These are phyloP conservation scores for Aspergillus melleus DNA, from an alignment of 2,329 filamentous ascomycete species.

Conservation along the genomic window DNA sequence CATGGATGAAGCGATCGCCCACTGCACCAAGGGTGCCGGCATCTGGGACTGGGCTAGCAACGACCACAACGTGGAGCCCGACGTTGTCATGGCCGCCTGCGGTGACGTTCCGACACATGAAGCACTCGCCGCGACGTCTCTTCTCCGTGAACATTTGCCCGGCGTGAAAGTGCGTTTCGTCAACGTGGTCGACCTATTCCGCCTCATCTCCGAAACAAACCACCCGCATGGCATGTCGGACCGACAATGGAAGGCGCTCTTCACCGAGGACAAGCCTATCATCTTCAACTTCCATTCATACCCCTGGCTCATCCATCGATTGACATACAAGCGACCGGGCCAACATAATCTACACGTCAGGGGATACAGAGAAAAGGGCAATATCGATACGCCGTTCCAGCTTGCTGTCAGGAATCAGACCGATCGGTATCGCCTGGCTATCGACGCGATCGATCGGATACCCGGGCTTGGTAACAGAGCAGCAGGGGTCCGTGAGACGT, in stretches of 20 bases:
- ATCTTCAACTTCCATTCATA: constrained; percentile 87
- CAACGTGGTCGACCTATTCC: constrained; percentile 80
- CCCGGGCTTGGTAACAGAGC: constrained; percentile 63
- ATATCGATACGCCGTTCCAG: constrained; percentile 79
- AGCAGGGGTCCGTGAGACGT: constrained; percentile 60
- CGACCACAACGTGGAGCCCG: constrained; percentile 66
- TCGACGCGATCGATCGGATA: constrained; percentile 72
- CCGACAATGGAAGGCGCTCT: constrained; percentile 65
- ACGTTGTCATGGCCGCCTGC: constrained; percentile 73
- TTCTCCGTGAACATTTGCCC: constrained; percentile 70
- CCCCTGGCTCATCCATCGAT: constrained; percentile 74
- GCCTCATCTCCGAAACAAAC: constrained; percentile 67
- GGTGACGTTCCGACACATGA: constrained; percentile 75
- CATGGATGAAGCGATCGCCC: constrained; percentile 70
- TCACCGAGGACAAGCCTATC: constrained; percentile 70
- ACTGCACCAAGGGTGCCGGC: constrained; percentile 76
- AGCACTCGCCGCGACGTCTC: constrained; percentile 70
- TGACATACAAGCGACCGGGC: constrained; percentile 74
- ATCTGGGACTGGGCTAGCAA: constrained; percentile 79
- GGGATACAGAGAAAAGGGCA: constrained; percentile 80
- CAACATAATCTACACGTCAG: constrained; percentile 69
- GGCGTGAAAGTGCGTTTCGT: constrained; percentile 75
- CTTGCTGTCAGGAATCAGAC: constrained; percentile 75
- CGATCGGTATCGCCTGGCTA: constrained; percentile 74
- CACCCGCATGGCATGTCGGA: constrained; percentile 73